Percentiles rank a stretch among this genome's conserved stretches.
Conservation (phyloP, 768 basidiomycete species). For the Suillus paluster region DNA sequence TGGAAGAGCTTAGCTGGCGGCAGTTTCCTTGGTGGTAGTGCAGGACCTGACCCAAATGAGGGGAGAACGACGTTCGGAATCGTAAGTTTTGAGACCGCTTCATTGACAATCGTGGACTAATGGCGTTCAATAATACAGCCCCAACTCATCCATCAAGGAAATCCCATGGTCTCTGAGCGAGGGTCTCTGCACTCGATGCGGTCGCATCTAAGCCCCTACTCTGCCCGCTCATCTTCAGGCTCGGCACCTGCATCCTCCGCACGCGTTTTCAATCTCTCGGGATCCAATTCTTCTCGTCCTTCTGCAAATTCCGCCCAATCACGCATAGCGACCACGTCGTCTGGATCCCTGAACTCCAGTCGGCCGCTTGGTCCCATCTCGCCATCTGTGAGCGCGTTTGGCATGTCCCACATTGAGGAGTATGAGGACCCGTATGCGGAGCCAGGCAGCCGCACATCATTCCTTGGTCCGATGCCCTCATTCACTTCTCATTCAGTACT, state of each 20-base stretch:
- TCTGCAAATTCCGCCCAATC: constrained; percentile 44
- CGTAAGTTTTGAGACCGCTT: constrained; percentile 43
- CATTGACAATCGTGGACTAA: constrained; percentile 20
- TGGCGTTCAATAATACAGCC: constrained; percentile 36
- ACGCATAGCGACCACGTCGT: constrained; percentile 37
- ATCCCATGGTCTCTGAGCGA: constrained; percentile 55
- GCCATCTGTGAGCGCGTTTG: constrained; percentile 57
- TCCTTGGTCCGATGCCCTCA: constrained; percentile 39
- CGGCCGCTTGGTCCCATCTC: constrained; percentile 45
- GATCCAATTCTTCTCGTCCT: constrained; percentile 60
- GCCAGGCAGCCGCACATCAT: constrained; percentile 27
- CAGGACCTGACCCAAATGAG: constrained; percentile 29
- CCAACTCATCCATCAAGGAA: constrained; percentile 46
- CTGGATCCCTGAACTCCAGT: constrained; percentile 48
- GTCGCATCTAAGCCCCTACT: constrained; percentile 55
- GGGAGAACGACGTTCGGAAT: constrained; percentile 65
- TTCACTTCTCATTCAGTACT: constrained; percentile 27
- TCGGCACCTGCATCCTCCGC: constrained; percentile 56
- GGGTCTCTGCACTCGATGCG: constrained; percentile 69
- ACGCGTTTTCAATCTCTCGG: constrained; percentile 45
- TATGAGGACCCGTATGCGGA: constrained; percentile 2
- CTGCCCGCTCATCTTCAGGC: constrained; percentile 48
- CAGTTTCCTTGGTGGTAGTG: constrained; percentile 22
- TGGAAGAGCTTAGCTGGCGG: constrained; percentile 63
- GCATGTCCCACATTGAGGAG: constrained; percentile 21